These are phyloP conservation scores for Starmerella apicola DNA, from an alignment of 805 yeast species.

Conservation along the genomic window DNA sequence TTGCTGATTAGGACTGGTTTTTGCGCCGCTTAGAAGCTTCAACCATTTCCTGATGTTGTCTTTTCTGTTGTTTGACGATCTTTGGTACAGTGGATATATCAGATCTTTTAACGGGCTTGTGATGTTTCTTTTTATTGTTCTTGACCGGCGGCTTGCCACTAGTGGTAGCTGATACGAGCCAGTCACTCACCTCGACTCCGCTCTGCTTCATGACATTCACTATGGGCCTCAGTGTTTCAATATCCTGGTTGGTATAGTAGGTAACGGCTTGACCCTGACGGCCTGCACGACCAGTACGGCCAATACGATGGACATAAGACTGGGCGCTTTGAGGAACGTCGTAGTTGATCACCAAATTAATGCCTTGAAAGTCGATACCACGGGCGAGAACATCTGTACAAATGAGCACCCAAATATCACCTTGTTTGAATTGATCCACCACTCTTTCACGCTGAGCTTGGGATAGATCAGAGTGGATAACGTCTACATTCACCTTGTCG, in stretches of 20 bases:
- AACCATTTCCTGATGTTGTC: constrained; percentile 56
- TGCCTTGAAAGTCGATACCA: constrained; percentile 96
- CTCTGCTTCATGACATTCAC: constrained; percentile 93
- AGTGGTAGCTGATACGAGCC: constrained; percentile 51
- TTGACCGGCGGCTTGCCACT: too few species aligned
- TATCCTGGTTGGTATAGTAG: constrained; percentile 83
- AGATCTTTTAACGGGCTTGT: constrained; percentile 40
- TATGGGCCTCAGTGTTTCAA: constrained; percentile 61
- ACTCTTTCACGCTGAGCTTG: constrained; percentile 75
- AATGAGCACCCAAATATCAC: constrained; percentile 90
- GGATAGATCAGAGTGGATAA: constrained; percentile 89
- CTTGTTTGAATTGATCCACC: constrained; percentile 71
- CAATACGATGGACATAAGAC: constrained; percentile 93
- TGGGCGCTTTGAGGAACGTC: constrained; percentile 93
- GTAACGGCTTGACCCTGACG: constrained; percentile 79
- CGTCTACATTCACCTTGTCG: constrained; percentile 87
- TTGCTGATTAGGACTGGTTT: too few species aligned
- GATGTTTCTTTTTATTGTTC: not conserved
- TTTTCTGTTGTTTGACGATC: constrained; percentile 38
- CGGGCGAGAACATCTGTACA: constrained; percentile 94
- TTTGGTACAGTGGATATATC: constrained; percentile 63
- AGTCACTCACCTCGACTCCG: constrained; percentile 52
- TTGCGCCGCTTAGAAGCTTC: constrained; percentile 18
- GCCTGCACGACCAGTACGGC: constrained; percentile 97
- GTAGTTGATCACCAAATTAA: constrained; percentile 85